A percentile compares a stretch with the other conserved stretches of the same genome.
Conservation (phyloP, 2,329 filamentous ascomycete species). For the Alternaria viburni region DNA sequence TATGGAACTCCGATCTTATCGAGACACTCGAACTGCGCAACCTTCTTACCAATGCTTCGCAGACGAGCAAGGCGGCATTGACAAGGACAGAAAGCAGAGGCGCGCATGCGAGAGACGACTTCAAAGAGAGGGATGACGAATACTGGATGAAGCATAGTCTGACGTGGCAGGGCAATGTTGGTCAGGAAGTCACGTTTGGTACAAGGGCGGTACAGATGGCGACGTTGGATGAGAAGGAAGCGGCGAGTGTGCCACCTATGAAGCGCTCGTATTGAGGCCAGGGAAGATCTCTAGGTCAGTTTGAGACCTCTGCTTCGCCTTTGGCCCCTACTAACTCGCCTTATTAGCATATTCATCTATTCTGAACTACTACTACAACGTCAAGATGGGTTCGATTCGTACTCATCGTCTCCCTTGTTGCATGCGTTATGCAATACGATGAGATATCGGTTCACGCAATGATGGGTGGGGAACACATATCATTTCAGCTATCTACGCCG, state of each 20-base stretch:
- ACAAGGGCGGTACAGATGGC: constrained; percentile 52
- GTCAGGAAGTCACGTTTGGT: constrained; percentile 50
- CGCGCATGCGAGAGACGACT: constrained; percentile 57
- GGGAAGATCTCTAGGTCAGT: too few species aligned
- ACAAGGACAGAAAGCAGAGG: constrained; percentile 55
- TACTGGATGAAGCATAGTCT: constrained; percentile 57
- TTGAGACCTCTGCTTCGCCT: too few species aligned
- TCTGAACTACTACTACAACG: too few species aligned
- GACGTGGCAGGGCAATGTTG: constrained; percentile 53
- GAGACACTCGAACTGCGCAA: constrained; percentile 58
- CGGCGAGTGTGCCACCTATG: constrained; percentile 45
- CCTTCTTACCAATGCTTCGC: constrained; percentile 54
- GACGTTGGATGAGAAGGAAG: constrained; percentile 56
- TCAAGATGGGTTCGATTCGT: too few species aligned
- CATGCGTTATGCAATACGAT: not conserved
- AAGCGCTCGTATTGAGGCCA: constrained; percentile 44
- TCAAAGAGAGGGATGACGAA: constrained; percentile 50
- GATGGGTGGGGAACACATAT: not conserved
- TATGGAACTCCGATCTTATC: constrained; percentile 59
- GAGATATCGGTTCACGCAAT: not conserved
- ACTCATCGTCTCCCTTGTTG: not conserved
- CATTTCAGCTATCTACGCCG: not conserved
- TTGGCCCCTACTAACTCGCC: too few species aligned
- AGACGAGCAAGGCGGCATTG: constrained; percentile 55
- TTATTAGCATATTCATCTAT: too few species aligned